Evolutionary conservation across 176 grass and related monocot genomes (phyloP), one percentile per base, ranked within the genome.

Genomic region (Eleusine indica): DNA sequence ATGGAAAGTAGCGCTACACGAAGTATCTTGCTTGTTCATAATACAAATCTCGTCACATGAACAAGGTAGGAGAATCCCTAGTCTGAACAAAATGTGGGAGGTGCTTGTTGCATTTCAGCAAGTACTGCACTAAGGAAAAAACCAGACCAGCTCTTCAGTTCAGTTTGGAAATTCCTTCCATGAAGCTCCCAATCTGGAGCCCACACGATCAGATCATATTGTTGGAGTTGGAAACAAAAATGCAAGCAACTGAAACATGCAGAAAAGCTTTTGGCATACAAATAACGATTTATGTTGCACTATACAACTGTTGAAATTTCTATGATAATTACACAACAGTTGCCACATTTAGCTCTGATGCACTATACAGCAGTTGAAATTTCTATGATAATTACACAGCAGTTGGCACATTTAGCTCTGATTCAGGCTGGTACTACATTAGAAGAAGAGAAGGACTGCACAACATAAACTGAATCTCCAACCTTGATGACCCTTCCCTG

Each of bases 391-490:
- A 17, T 53, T 57, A 57, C 53, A 21, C 53, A 57, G 16, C 17
- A 15, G 66, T 16, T 73, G 3, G 37, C 73, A 11, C 11, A n/a
- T 29, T 46, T 46, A 57, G 48, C 49, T 61, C 70, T 54, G 44
- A 35, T 63, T 94, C 67, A 95, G 63, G 85, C 83, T 44, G 91
- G 83, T 62, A 57, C 91, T 80, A 90, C 87, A 75, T 74, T 70
- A 62, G 66, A 71, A 65, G 83, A 95, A 91, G 89, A 79, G 51
- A 77, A 88, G 51, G 70, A 66, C 68, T 66, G 40, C 7, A 81
- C 75, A 76, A 88, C 91, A 78, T 87, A 90, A 83, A 98, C 83
- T 0, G 87, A 85, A 85, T 98, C 93, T 0, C 93, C 85, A 6
- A 93, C 83, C 38, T 88, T 91, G 52, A 98, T 49, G 12, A 86